Conservation (phyloP, 1,284 basidiomycete species). For the Leccinum insigne region DNA sequence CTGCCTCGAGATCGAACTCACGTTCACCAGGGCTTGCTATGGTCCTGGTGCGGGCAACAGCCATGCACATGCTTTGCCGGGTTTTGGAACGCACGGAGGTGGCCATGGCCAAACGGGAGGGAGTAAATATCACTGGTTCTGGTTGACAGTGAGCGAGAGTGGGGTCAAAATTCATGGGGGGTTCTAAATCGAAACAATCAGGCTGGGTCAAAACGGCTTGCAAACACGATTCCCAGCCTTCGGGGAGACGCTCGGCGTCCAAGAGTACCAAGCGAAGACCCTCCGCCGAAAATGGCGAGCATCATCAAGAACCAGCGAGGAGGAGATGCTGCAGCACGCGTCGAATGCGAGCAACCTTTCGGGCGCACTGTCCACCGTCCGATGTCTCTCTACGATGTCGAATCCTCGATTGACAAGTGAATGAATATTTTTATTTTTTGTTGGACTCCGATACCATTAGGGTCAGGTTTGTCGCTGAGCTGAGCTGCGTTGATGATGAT, state of each 20-base stretch:
- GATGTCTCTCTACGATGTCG: constrained; percentile 65
- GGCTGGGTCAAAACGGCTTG: constrained; percentile 44
- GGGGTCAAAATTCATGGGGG: constrained; percentile 1
- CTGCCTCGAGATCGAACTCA: constrained; percentile 18
- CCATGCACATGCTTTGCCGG: constrained; percentile 18
- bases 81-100: constrained; percentile 20
- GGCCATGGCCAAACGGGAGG: constrained; percentile 22
- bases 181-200: constrained; percentile 1
- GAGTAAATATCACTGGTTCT: constrained; percentile 29
- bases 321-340: constrained; percentile 60
- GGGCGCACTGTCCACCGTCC: constrained; percentile 61
- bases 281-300: constrained; percentile 61
- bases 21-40: constrained; percentile 12
- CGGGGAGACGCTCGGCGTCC: constrained; percentile 62
- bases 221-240: constrained; percentile 70
- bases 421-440: constrained; percentile 12
- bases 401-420: constrained; percentile 72
- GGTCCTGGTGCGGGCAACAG: constrained; percentile 14
- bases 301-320: constrained; percentile 19
- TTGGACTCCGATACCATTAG: background rate
- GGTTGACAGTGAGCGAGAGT: constrained; percentile 18
- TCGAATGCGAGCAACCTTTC: constrained; percentile 64
- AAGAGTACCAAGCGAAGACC: constrained; percentile 56
- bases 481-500: background rate
- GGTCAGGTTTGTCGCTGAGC: background rate